Conservation (phyloP, 2,329 filamentous ascomycete species). For the Seiridium cupressi region DNA sequence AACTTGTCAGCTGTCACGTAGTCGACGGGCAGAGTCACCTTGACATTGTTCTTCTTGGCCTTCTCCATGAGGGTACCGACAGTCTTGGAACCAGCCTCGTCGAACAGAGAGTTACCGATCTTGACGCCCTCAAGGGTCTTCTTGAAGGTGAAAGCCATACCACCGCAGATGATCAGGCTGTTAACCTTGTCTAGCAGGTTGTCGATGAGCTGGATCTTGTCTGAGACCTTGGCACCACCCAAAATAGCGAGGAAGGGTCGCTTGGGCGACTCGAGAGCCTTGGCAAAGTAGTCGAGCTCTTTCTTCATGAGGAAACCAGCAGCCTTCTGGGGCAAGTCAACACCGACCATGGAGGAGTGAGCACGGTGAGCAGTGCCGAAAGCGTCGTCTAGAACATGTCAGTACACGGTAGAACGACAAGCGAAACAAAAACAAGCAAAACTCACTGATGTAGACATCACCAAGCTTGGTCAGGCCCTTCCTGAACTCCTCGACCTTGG, state of each 20-base stretch:
- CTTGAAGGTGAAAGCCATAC: conserved; percentile 99
- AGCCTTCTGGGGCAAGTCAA: conserved; percentile 93
- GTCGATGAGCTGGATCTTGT: conserved; percentile 99
- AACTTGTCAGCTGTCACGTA: conserved; percentile 98
- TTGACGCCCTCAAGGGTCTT: conserved; percentile 90
- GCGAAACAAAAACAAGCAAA: not conserved
- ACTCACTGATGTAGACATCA: conserved; percentile 92
- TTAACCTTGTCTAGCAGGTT: conserved; percentile 98
- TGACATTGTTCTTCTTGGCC: conserved; percentile 94
- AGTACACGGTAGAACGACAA: not conserved
- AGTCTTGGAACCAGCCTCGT: conserved; percentile 90
- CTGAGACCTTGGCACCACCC: conserved; percentile 95
- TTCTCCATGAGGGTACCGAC: conserved; percentile 86
- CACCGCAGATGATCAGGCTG: conserved; percentile 93
- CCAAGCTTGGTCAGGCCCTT: conserved; percentile 92
- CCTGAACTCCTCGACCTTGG: conserved; percentile 87
- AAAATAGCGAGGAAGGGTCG: conserved; percentile 98
- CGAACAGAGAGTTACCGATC: conserved; percentile 90
- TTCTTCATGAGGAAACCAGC: conserved; percentile 99
- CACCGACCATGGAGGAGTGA: conserved; percentile 98
- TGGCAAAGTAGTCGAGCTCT: conserved; percentile 98
- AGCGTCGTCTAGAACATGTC: conserved; percentile 70
- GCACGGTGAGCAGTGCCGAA: conserved; percentile 98
- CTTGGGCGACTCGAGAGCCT: conserved; percentile 90
- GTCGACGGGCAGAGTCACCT: conserved; percentile 91